Evolutionary conservation across 1,284 basidiomycete species (phyloP).

Genomic region (Coniferiporia weirii): DNA sequence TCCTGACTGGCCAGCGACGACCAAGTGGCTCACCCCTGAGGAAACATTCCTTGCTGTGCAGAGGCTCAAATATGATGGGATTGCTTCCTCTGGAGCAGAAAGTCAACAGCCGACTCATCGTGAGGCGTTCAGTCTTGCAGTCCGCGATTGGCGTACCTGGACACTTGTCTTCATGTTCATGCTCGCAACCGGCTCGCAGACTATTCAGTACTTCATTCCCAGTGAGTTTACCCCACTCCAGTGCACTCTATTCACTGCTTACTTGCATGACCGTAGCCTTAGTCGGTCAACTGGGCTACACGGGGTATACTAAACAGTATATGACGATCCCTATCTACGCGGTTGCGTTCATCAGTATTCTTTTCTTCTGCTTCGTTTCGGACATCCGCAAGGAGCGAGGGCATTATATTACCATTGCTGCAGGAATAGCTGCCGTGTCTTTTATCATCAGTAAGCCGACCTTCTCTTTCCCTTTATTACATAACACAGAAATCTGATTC

Average conservation of each 20-base stretch:
- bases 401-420: slow-evolving; percentile 30
- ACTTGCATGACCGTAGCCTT: slow-evolving; percentile 25
- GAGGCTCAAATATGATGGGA: slow-evolving; percentile 33
- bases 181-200: slow-evolving; percentile 35
- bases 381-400: slow-evolving; percentile 33
- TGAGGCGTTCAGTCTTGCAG: slow-evolving; percentile 31
- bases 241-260: background rate
- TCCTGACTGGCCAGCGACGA: slow-evolving; percentile 35
- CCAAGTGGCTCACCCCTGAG: slow-evolving; percentile 34
- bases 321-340: slow-evolving; percentile 40
- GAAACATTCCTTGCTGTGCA: slow-evolving; percentile 36
- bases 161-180: slow-evolving; percentile 32
- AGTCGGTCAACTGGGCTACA: slow-evolving; percentile 31
- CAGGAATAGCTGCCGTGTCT: slow-evolving; percentile 27
- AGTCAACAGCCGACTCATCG: slow-evolving; percentile 29
- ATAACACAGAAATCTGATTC: background rate
- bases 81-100: slow-evolving; percentile 23
- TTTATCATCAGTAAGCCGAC: slow-evolving; percentile 31
- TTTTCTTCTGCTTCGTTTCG: slow-evolving; percentile 30
- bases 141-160: slow-evolving; percentile 31
- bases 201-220: slow-evolving; percentile 43
- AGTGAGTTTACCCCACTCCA: background rate
- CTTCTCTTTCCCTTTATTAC: background rate
- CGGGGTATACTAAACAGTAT: slow-evolving; percentile 34
- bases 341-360: slow-evolving; percentile 32